Conservation (phyloP, 2,329 filamentous ascomycete genomes). For the Teratosphaeria viscida region DNA sequence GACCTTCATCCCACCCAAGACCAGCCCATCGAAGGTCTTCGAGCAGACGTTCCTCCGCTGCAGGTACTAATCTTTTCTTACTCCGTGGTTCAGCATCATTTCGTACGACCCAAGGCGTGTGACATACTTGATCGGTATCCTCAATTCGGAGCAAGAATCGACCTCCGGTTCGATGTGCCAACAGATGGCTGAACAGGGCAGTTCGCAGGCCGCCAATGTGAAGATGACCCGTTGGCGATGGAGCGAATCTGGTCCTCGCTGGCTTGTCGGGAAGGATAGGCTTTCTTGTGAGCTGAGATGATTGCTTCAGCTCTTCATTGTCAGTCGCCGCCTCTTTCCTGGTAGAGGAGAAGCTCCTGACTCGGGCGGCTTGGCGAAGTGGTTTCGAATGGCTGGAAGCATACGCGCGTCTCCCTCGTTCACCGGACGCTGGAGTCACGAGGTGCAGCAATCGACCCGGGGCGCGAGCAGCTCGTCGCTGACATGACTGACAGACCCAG, state of each 20-base stretch:
- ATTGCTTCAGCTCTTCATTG: neutral
- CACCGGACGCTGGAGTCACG: neutral
- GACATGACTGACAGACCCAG: constrained; percentile 1
- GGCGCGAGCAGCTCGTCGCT: neutral
- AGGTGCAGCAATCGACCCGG: neutral
- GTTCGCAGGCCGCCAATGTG: constrained; percentile 87
- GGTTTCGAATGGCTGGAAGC: neutral
- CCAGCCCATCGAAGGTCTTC: constrained; percentile 82
- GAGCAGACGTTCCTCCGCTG: constrained; percentile 67
- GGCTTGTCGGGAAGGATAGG: constrained; percentile 44
- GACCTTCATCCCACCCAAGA: constrained; percentile 88
- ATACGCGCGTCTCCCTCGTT: neutral
- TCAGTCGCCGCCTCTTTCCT: neutral
- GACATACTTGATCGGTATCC: constrained; percentile 75
- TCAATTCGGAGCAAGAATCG: constrained; percentile 87
- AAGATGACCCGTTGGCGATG: constrained; percentile 86
- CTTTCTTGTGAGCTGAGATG: constrained; percentile 3
- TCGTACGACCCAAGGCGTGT: neutral
- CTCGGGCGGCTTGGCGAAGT: neutral
- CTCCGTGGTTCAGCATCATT: neutral
- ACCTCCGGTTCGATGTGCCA: constrained; percentile 78
- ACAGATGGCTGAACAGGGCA: constrained; percentile 86
- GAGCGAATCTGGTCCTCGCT: constrained; percentile 78
- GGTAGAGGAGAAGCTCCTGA: neutral
- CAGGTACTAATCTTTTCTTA: constrained; percentile 73